Conservation (phyloP, 2,329 filamentous ascomycete species). For the Exserohilum turcica region DNA sequence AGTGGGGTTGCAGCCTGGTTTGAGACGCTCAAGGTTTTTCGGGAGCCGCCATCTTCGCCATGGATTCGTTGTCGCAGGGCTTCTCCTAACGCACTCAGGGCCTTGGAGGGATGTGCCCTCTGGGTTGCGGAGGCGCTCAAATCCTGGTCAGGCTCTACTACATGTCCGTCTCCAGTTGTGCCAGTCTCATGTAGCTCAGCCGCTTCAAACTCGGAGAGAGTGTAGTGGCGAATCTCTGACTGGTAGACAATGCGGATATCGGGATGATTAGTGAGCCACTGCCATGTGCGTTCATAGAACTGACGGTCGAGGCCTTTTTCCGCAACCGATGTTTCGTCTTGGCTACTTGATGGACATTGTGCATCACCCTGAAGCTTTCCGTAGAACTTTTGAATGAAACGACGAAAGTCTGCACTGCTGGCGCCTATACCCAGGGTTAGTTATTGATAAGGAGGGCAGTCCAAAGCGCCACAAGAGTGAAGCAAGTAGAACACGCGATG, state of each 20-base stretch:
- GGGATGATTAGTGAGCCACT: conserved; percentile 60
- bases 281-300: conserved; percentile 62
- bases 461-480: background rate
- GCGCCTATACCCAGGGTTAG: conserved; percentile 41
- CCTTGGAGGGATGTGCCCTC: conserved; percentile 14
- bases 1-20: background rate
- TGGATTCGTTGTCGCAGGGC: conserved; percentile 28
- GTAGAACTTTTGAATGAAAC: conserved; percentile 48
- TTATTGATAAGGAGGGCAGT: background rate
- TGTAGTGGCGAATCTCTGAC: conserved; percentile 40
- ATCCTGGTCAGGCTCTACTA: background rate
- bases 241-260: conserved; percentile 61
- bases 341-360: background rate
- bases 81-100: conserved; percentile 21
- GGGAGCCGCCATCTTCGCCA: conserved; percentile 11
- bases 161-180: conserved; percentile 1
- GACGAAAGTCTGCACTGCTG: conserved; percentile 48
- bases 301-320: conserved; percentile 30
- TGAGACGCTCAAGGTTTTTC: background rate
- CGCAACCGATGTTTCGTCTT: background rate
- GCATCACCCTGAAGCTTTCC: conserved; percentile 18
- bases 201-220: conserved; percentile 40
- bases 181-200: conserved; percentile 29
- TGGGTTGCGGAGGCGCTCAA: background rate
- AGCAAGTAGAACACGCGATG: background rate